Conservation (phyloP, 2,329 filamentous ascomycete genomes). For the Aphanocladium album region DNA sequence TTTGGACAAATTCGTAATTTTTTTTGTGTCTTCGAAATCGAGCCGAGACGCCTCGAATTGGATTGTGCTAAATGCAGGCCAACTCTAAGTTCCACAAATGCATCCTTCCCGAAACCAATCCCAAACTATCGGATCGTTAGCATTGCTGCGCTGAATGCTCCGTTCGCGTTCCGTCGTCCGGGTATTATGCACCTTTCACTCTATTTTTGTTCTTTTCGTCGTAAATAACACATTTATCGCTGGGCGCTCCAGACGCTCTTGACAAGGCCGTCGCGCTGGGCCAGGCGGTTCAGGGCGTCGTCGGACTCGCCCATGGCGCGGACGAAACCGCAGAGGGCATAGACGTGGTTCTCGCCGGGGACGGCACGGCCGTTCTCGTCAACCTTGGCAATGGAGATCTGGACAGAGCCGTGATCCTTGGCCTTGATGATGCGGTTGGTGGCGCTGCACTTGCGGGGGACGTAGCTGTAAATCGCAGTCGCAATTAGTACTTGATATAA, state of each 20-base stretch:
- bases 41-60: slow-evolving; percentile 44
- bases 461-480: slow-evolving; percentile 59
- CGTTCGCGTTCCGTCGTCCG: slow-evolving; percentile 8
- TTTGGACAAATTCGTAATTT: slow-evolving; percentile 23
- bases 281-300: slow-evolving; percentile 90
- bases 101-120: slow-evolving; percentile 33
- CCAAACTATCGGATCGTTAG: slow-evolving; percentile 19
- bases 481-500: slow-evolving; percentile 21
- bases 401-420: slow-evolving; percentile 98
- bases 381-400: slow-evolving; percentile 96
- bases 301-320: slow-evolving; percentile 97
- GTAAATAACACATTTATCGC: slow-evolving; percentile 42
- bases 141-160: slow-evolving; percentile 3
- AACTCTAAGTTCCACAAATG: slow-evolving; percentile 38
- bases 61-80: slow-evolving; percentile 39
- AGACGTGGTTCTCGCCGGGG: slow-evolving; percentile 95
- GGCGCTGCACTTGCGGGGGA: slow-evolving; percentile 97
- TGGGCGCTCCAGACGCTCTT: slow-evolving; percentile 92
- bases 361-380: slow-evolving; percentile 94
- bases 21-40: slow-evolving; percentile 37
- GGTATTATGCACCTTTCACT: slow-evolving; percentile 19
- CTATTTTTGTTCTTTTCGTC: slow-evolving; percentile 13
- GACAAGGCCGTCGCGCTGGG: slow-evolving; percentile 92
- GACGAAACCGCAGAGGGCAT: slow-evolving; percentile 96
- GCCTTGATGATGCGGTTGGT: slow-evolving; percentile 99